Conservation (phyloP, 2,329 filamentous ascomycete species). For the Ascochyta viciae-villosae region DNA sequence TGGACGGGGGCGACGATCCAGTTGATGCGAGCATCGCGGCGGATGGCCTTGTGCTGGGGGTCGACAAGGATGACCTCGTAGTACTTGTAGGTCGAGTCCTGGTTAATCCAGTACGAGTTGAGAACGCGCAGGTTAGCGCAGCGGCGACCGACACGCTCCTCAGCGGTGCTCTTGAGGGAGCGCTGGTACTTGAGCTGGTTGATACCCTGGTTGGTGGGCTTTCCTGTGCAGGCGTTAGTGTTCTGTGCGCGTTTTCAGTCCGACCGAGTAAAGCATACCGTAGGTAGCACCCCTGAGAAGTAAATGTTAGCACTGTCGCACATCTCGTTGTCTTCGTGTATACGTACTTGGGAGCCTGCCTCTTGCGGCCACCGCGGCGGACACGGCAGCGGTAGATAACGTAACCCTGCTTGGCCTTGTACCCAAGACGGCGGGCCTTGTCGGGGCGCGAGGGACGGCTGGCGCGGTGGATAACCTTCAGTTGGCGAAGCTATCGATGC, state of each 20-base stretch:
- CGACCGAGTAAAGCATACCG: constrained; percentile 66
- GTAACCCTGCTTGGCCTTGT: constrained; percentile 99
- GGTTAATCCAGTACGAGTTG: constrained; percentile 99
- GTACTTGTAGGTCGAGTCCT: constrained; percentile 99
- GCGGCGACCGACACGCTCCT: constrained; percentile 99
- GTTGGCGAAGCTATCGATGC: constrained; percentile 99
- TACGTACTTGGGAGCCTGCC: constrained; percentile 77
- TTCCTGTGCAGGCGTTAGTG: constrained; percentile 68
- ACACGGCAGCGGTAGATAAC: constrained; percentile 99
- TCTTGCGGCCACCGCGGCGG: constrained; percentile 98
- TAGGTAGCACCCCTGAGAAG: constrained; percentile 84
- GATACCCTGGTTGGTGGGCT: constrained; percentile 99
- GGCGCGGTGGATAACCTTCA: constrained; percentile 99
- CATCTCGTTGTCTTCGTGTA: neutral
- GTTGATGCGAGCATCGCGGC: constrained; percentile 98
- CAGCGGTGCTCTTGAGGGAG: constrained; percentile 94
- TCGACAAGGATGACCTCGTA: constrained; percentile 99
- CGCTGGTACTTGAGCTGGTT: constrained; percentile 99
- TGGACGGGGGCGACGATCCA: constrained; percentile 99
- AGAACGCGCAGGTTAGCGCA: constrained; percentile 99
- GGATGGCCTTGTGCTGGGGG: constrained; percentile 99
- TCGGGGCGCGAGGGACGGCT: constrained; percentile 97
- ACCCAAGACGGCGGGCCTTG: constrained; percentile 99
- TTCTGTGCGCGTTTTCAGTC: constrained; percentile 2
- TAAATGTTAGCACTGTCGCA: constrained; percentile 51